Percentiles rank a stretch among this genome's conserved stretches.
phyloP scores from a whole-genome alignment of 345 rosid species.

The Stellera chamaejasme region DNA sequence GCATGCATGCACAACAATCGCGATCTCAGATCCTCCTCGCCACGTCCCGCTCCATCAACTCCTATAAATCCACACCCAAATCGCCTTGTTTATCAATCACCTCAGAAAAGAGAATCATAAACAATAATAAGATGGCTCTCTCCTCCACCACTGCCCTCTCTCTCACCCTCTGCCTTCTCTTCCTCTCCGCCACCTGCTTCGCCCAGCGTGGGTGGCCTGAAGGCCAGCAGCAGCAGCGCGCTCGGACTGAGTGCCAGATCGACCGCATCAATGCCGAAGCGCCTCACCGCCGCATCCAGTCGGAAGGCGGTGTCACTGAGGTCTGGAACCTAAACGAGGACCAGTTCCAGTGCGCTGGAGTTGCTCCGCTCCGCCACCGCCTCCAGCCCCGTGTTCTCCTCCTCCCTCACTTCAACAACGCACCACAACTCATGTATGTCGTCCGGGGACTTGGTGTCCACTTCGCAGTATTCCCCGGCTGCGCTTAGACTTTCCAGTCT shows the following conservation, averaged over 20 bases:
- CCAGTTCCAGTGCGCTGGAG: conserved; percentile 39
- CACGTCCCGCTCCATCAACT: too few species aligned
- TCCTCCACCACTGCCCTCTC: conserved; percentile 3
- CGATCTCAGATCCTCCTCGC: background rate
- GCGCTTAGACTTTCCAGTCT: conserved; percentile 12
- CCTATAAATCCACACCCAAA: too few species aligned
- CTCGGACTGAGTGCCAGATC: conserved; percentile 24
- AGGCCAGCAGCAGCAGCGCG: conserved; percentile 17
- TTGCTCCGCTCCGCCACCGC: conserved; percentile 26
- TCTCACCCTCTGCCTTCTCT: conserved; percentile 16
- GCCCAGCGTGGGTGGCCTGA: conserved; percentile 13
- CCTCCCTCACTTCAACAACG: conserved; percentile 30
- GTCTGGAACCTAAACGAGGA: conserved; percentile 31
- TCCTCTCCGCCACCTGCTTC: conserved; percentile 17
- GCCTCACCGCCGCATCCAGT: conserved; percentile 21
- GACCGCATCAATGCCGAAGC: conserved; percentile 19
- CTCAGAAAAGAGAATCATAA: too few species aligned
- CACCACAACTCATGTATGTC: conserved; percentile 32
- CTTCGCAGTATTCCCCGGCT: conserved; percentile 7
- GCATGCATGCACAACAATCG: background rate
- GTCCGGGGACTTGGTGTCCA: conserved; percentile 25
- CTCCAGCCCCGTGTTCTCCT: conserved; percentile 26
- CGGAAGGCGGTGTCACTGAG: conserved; percentile 38
- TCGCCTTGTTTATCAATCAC: too few species aligned
- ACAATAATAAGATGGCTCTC: background rate